These are phyloP conservation scores for Chiua virens DNA, from an alignment of 768 basidiomycete species.

Conservation along the genomic window DNA sequence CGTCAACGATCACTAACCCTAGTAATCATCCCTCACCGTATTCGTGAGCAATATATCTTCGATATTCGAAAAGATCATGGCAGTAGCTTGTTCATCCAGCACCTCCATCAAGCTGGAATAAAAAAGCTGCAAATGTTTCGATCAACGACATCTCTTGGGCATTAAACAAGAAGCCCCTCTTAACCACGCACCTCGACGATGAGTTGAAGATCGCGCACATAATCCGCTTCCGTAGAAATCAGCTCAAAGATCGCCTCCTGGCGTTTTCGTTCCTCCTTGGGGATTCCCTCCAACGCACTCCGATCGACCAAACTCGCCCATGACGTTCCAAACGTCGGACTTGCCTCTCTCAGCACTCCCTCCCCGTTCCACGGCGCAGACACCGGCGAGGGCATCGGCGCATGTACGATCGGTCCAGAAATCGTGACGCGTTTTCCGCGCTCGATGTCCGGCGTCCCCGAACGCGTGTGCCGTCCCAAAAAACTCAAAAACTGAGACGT, in stretches of 20 bases:
- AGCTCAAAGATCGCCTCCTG: conserved; percentile 98
- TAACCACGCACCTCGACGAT: conserved; percentile 73
- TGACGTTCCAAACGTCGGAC: conserved; percentile 69
- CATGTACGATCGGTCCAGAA: conserved; percentile 62
- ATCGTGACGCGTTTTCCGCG: conserved; percentile 53
- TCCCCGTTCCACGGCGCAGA: background rate
- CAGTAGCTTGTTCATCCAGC: conserved; percentile 73
- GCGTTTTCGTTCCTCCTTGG: conserved; percentile 72
- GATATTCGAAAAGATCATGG: conserved; percentile 87
- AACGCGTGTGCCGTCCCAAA: conserved; percentile 47
- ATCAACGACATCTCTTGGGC: too few species aligned
- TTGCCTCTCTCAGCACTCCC: conserved; percentile 42
- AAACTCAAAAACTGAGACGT: conserved; percentile 58
- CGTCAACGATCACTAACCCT: background rate
- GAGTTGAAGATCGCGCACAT: conserved; percentile 88
- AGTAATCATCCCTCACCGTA: conserved; percentile 50
- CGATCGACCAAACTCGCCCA: conserved; percentile 94
- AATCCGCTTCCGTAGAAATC: conserved; percentile 86
- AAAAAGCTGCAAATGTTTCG: conserved; percentile 57
- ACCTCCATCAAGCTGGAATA: conserved; percentile 75
- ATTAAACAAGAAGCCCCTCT: background rate
- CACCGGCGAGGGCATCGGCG: conserved; percentile 21
- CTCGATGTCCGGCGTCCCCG: conserved; percentile 49
- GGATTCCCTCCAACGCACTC: conserved; percentile 78
- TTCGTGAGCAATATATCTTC: conserved; percentile 91